Evolutionary conservation across 208 protist genomes (phyloP).

Genomic region (Lotmaria passim): DNA sequence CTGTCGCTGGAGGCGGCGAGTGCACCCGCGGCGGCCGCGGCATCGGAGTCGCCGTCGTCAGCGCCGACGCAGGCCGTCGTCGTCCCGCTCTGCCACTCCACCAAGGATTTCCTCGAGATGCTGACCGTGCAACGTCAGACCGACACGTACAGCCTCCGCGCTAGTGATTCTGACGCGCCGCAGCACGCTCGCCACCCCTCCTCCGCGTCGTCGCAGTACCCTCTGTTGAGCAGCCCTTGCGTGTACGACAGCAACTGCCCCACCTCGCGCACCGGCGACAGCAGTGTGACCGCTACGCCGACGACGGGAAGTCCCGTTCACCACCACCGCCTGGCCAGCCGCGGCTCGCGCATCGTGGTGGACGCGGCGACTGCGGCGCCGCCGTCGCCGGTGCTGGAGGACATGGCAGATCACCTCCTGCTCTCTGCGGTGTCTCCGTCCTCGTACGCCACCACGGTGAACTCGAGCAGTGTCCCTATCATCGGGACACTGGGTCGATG

Average conservation of each 20-base stretch:
- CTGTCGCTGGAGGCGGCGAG: neutral
- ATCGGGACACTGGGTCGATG: neutral
- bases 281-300: neutral
- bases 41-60: neutral
- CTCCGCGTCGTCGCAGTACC: conserved; percentile 13
- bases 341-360: neutral
- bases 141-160: neutral
- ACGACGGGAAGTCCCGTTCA: neutral
- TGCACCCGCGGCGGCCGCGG: neutral
- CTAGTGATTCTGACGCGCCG: neutral
- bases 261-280: neutral
- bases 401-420: conserved; percentile 9
- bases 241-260: conserved; percentile 1
- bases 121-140: conserved; percentile 3
- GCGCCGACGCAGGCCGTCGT: neutral
- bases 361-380: neutral
- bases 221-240: neutral
- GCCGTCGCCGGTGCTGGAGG: conserved; percentile 10
- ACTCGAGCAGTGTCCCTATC: conserved; percentile 7
- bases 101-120: conserved; percentile 4
- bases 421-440: conserved; percentile 8
- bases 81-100: conserved; percentile 3
- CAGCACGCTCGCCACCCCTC: conserved; percentile 9
- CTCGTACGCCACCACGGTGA: conserved; percentile 12
- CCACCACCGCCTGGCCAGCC: neutral